These are phyloP conservation scores for Penicillium fuscoglaucum DNA, from an alignment of 2,329 filamentous ascomycete species.

Conservation along the genomic window DNA sequence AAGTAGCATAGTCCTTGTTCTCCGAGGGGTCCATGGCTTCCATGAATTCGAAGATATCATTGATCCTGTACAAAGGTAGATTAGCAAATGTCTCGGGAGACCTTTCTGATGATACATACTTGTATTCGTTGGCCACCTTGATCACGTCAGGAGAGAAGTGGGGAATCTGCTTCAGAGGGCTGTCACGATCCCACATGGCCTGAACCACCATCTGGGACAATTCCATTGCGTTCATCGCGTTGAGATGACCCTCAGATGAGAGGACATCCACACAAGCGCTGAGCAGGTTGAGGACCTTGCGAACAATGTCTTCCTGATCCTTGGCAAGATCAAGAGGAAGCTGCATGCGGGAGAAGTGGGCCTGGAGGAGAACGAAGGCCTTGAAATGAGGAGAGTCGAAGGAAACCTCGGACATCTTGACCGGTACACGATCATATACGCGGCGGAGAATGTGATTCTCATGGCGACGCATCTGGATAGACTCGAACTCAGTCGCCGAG, in stretches of 20 bases:
- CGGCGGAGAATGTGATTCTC: constrained; percentile 84
- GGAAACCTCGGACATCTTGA: constrained; percentile 85
- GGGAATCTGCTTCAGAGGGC: constrained; percentile 94
- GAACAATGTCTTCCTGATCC: constrained; percentile 85
- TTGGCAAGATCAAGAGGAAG: constrained; percentile 93
- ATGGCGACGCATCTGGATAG: constrained; percentile 89
- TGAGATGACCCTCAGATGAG: constrained; percentile 91
- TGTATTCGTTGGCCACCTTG: constrained; percentile 75
- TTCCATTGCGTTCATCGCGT: constrained; percentile 98
- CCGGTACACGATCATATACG: constrained; percentile 90
- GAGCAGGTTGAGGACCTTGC: constrained; percentile 81
- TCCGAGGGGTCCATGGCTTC: constrained; percentile 97
- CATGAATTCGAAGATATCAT: constrained; percentile 97
- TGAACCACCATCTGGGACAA: constrained; percentile 99
- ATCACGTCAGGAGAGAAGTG: constrained; percentile 85
- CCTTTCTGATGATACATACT: constrained; percentile 53
- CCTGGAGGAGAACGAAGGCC: constrained; percentile 93
- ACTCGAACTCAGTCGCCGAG: constrained; percentile 93
- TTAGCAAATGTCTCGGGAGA: constrained; percentile 28
- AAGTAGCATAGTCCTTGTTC: constrained; percentile 74
- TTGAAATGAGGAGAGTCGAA: constrained; percentile 98
- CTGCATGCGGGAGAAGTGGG: constrained; percentile 97
- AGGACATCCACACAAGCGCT: constrained; percentile 93
- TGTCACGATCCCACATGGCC: constrained; percentile 98
- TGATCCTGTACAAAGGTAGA: constrained; percentile 60